Evolutionary conservation across 164 flowering plant species (phyloP).

Genomic region (Vitis riparia): DNA sequence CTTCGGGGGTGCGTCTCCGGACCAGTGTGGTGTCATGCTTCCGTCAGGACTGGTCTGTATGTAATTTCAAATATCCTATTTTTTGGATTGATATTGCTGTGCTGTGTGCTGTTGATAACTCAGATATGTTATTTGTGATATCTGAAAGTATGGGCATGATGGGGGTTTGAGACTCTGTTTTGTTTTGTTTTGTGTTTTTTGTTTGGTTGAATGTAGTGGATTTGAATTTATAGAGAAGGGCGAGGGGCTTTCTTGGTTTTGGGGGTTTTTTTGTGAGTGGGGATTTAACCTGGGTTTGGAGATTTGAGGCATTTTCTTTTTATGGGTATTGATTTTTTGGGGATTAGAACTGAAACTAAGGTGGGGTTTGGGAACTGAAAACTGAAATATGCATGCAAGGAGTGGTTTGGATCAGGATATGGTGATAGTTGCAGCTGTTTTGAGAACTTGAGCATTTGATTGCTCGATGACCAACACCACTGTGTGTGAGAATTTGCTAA

Average conservation of each 20-base stretch:
- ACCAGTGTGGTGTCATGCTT: slow-evolving; percentile 4
- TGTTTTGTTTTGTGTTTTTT: no score
- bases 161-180: neutral
- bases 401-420: slow-evolving; percentile 62
- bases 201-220: neutral
- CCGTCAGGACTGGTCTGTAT: slow-evolving; percentile 23
- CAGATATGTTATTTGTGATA: slow-evolving; percentile 7
- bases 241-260: neutral
- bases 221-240: slow-evolving; percentile 1
- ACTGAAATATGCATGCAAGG: slow-evolving; percentile 40
- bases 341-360: no score
- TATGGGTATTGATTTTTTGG: slow-evolving; percentile 5
- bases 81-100: neutral
- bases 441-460: slow-evolving; percentile 66
- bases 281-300: slow-evolving; percentile 17
- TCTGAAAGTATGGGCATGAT: slow-evolving; percentile 15
- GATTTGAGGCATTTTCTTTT: slow-evolving; percentile 6
- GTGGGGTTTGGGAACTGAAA: slow-evolving; percentile 22
- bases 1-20: neutral
- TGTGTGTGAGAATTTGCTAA: slow-evolving; percentile 48
- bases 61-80: neutral
- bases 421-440: slow-evolving; percentile 58
- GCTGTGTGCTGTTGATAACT: slow-evolving; percentile 13
- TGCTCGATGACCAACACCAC: slow-evolving; percentile 58
- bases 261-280: neutral